Evolutionary conservation across 371 early-diverging fungal genomes (phyloP).

Genomic region (Apophysomyces trapeziformis): DNA sequence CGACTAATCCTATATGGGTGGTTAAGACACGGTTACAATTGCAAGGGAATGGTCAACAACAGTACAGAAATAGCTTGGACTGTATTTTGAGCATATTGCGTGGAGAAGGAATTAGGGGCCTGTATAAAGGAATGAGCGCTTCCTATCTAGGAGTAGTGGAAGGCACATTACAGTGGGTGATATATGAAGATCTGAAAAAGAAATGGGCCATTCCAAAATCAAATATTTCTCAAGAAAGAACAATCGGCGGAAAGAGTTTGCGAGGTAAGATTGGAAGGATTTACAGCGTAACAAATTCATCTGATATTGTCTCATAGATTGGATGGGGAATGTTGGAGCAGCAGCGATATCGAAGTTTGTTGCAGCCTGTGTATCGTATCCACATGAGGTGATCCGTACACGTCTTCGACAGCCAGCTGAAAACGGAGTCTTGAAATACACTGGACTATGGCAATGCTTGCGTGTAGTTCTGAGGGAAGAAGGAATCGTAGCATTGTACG

Average conservation of each 20-base stretch:
- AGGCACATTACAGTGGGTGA: conserved; percentile 92
- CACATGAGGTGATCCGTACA: conserved; percentile 74
- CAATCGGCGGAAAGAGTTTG: conserved; percentile 37
- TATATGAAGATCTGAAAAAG: conserved; percentile 90
- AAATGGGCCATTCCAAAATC: conserved; percentile 28
- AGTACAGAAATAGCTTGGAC: conserved; percentile 78
- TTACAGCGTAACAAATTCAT: neutral
- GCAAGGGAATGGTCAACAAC: conserved; percentile 47
- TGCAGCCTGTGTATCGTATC: conserved; percentile 88
- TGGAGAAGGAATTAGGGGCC: conserved; percentile 81
- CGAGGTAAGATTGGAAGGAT: conserved; percentile 17
- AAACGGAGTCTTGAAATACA: conserved; percentile 72
- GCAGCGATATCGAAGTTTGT: conserved; percentile 89
- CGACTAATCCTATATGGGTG: conserved; percentile 97
- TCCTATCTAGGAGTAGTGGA: conserved; percentile 88
- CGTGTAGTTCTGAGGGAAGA: conserved; percentile 81
- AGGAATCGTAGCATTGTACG: conserved; percentile 87
- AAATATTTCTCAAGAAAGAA: conserved; percentile 6
- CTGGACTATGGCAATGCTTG: conserved; percentile 75
- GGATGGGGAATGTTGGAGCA: conserved; percentile 82
- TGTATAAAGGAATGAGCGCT: conserved; percentile 93
- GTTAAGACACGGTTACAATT: conserved; percentile 96
- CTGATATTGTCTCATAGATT: conserved; percentile 42
- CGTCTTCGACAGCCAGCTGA: conserved; percentile 79
- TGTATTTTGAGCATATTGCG: conserved; percentile 71